phyloP scores from a whole-genome alignment of 345 rosid species.

The Brassica incana region DNA sequence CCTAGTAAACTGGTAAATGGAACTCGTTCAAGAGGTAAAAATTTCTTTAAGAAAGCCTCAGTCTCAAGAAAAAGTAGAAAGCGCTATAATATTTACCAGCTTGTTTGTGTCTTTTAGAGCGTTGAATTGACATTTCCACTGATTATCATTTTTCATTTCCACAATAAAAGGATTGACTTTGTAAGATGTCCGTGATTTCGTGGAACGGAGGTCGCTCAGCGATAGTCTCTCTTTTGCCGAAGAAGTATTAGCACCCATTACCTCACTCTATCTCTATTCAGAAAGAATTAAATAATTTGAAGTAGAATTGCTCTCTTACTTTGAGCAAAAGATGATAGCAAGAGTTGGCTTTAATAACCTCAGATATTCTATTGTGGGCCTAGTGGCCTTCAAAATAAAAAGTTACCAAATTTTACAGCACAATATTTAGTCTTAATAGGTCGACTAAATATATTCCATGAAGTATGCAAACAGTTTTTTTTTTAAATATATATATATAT shows the following conservation, averaged over 20 bases:
- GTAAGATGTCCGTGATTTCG: slow-evolving; percentile 27
- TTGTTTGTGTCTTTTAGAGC: slow-evolving; percentile 57
- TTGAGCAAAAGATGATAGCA: no score
- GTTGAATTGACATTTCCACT: slow-evolving; percentile 58
- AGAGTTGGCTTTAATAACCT: no score
- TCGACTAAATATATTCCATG: no score
- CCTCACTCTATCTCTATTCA: not conserved
- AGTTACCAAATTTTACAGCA: no score
- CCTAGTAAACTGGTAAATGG: not conserved
- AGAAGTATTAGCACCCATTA: slow-evolving; percentile 38
- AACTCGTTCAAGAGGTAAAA: not conserved
- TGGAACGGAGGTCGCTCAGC: not conserved
- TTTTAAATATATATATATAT: no score
- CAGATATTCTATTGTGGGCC: no score
- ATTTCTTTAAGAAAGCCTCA: not conserved
- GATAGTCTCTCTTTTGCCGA: slow-evolving; percentile 2
- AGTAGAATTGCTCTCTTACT: not conserved
- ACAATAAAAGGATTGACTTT: slow-evolving; percentile 27
- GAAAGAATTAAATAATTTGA: slow-evolving; percentile 1
- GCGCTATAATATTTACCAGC: slow-evolving; percentile 47
- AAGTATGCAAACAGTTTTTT: no score
- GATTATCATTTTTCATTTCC: slow-evolving; percentile 52
- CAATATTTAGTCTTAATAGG: no score
- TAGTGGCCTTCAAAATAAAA: no score
- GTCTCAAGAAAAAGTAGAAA: not conserved